Evolutionary conservation across 108 stramenopile species (phyloP), one percentile per base, ranked within the genome.

Genomic region (Stephanodiscus minutulus): DNA sequence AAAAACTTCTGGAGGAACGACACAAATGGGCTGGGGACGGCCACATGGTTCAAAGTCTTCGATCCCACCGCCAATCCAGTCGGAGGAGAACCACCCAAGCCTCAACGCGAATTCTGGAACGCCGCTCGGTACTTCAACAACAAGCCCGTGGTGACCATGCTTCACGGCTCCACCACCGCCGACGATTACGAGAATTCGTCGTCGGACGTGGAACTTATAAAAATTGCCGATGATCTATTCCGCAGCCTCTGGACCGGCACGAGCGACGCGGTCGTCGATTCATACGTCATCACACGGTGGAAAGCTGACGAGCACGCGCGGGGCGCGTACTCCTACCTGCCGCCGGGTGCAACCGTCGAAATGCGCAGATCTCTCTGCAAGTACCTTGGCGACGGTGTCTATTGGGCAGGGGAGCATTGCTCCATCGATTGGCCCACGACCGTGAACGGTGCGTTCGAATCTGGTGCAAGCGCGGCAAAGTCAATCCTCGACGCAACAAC

Each of bases 91-190:
- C 55, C 43, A 1, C 35, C 25, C 13, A 52, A 53, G 15, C 50
- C 66, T 66, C 82, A 5, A 73, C 77, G 28, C 55, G 83, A 35
- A 73, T 86, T 67, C 1, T 49, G 83, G 55, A 46, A 46, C 52
- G 46, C 50, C 2, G 35, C 35, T 33, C 65, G 59, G 36, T 77
- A 75, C 31, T 75, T 77, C 5, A 63, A 55, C 31, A 39, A 56
- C 24, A 71, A 81, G 56, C 86, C 86, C 12, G 69, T 86, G 10
- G 41, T 86, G 44, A 74, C 74, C 13, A 81, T 87, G 59, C 82
- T 85, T 79, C 85, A 74, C 57, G 86, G 86, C 15, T 82, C 83
- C 7, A 55, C 54, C 48, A 83, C 77, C 81, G 86, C 86, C 7
- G 62, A 54, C 39, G 76, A 85, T 27, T 64, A 85, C 21, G 83